Percentiles rank a stretch among this genome's conserved stretches.
Conservation (phyloP, 345 rosid species). For the Lepidium aucheri region DNA sequence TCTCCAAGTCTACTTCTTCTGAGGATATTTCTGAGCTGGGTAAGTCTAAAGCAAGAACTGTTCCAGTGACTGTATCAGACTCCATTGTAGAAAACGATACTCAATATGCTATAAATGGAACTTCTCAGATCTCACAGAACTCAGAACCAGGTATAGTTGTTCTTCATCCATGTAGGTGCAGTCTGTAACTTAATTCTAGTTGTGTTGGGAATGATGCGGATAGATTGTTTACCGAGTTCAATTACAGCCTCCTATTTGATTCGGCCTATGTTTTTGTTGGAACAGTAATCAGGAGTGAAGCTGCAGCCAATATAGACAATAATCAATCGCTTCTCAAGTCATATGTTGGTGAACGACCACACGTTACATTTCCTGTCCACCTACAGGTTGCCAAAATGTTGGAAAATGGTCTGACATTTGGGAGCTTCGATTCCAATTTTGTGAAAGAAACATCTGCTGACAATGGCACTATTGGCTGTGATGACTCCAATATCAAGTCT, state of each 20-base stretch:
- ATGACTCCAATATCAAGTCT: slow-evolving; percentile 33
- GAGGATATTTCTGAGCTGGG: slow-evolving; percentile 30
- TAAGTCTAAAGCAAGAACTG: slow-evolving; percentile 23
- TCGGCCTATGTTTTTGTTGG: background rate
- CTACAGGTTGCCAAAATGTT: slow-evolving; percentile 61
- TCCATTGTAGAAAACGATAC: slow-evolving; percentile 27
- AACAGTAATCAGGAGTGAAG: slow-evolving; percentile 16
- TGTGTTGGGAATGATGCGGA: background rate
- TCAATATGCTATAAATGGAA: slow-evolving; percentile 6
- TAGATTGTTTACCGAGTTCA: background rate
- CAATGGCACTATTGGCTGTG: slow-evolving; percentile 18
- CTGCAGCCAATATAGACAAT: slow-evolving; percentile 22
- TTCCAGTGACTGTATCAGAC: slow-evolving; percentile 28
- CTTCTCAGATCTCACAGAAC: slow-evolving; percentile 21
- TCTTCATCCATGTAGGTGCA: background rate
- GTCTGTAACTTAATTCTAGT: background rate
- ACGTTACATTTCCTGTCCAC: slow-evolving; percentile 74
- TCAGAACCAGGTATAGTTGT: slow-evolving; percentile 31
- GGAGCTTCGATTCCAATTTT: slow-evolving; percentile 59
- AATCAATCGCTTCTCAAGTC: slow-evolving; percentile 25
- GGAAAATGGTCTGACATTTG: slow-evolving; percentile 71
- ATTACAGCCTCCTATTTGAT: background rate
- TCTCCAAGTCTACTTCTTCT: slow-evolving; percentile 14
- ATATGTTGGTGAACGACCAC: slow-evolving; percentile 36
- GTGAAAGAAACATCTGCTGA: slow-evolving; percentile 22